phyloP scores from a whole-genome alignment of 495 filamentous ascomycete species.

The Xylaria longipes region DNA sequence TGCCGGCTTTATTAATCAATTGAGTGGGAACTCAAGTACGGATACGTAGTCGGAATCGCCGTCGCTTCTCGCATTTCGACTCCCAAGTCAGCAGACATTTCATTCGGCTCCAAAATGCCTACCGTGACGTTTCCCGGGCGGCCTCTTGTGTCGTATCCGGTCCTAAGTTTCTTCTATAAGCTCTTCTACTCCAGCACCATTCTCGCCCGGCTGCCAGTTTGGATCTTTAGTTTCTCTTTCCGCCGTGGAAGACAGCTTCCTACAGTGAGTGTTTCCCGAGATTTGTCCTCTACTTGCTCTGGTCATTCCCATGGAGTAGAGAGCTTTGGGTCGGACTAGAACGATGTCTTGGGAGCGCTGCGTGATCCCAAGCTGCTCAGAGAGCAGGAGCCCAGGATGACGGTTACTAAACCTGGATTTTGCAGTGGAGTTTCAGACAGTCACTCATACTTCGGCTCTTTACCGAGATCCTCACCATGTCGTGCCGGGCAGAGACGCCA shows the following conservation, averaged over 20 bases:
- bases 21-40: not conserved
- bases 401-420: conserved; percentile 3
- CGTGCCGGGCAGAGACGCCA: not conserved
- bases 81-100: not conserved
- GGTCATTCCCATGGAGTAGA: not conserved
- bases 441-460: conserved; percentile 5
- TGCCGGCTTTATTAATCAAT: not conserved
- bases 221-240: conserved; percentile 20
- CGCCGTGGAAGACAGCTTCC: conserved; percentile 19
- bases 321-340: not conserved
- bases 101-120: conserved; percentile 7
- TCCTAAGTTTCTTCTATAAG: conserved; percentile 26
- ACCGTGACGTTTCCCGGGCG: conserved; percentile 18
- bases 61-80: not conserved
- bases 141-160: conserved; percentile 29
- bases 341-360: not conserved
- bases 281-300: not conserved
- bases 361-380: not conserved
- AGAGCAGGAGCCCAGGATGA: not conserved
- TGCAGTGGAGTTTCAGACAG: conserved; percentile 25
- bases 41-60: not conserved
- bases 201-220: conserved; percentile 26
- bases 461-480: not conserved
- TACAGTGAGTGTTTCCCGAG: not conserved
- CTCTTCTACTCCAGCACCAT: conserved; percentile 23